These are phyloP conservation scores for Russula compacta DNA, from an alignment of 768 basidiomycete genomes.

Conservation along the genomic window DNA sequence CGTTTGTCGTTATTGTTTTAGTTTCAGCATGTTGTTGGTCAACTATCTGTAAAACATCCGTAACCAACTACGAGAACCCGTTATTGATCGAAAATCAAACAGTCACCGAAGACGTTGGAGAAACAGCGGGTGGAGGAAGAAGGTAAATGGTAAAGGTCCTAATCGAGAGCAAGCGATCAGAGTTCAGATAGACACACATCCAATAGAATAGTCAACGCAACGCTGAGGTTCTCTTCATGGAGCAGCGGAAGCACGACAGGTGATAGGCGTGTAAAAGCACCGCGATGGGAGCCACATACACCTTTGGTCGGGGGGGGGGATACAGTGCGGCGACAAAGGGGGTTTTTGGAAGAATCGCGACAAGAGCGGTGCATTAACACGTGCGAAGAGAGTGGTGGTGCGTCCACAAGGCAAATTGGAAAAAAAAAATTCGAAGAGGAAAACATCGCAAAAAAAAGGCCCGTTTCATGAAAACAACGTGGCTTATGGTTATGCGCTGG, in stretches of 20 bases:
- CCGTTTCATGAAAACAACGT: not conserved
- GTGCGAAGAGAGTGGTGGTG: not conserved
- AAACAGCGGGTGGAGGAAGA: not conserved
- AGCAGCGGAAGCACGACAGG: not conserved
- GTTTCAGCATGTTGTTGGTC: not conserved
- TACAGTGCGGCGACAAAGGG: slow-evolving; percentile 3
- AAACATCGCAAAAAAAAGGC: not conserved
- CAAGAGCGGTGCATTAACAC: not conserved
- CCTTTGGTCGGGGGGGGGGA: not conserved
- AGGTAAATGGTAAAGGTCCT: not conserved
- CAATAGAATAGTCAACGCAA: not conserved
- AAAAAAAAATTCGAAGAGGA: not conserved
- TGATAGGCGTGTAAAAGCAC: not conserved
- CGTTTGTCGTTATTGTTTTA: not conserved
- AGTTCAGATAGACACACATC: not conserved
- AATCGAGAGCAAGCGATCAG: not conserved
- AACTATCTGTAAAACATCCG: slow-evolving; percentile 1
- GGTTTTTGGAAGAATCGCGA: too few species aligned
- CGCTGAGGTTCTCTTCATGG: not conserved
- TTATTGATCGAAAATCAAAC: not conserved
- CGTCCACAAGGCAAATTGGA: not conserved
- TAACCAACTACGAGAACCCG: not conserved
- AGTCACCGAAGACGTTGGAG: not conserved
- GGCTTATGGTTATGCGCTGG: not conserved
- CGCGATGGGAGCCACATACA: not conserved